Base-by-base conservation (phyloP, 139 green algal genomes). In the Zygnema cylindricum region DNA sequence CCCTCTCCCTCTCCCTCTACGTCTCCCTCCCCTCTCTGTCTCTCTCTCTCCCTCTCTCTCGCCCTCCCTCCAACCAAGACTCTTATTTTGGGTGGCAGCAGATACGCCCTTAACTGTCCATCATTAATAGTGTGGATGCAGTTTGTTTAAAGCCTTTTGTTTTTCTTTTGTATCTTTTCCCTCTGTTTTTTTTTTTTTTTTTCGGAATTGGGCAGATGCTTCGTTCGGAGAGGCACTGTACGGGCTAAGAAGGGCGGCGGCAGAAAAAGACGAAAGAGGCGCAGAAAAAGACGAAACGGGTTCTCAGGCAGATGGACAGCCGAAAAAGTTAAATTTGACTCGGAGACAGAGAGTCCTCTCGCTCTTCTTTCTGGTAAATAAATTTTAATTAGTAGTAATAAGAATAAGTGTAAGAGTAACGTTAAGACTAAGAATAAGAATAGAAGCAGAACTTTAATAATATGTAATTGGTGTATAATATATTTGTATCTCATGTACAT, bases 201-300 rank as follows among this genome's bases (percentile, higher is more conserved):
- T 63, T 63, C 49, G 49, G 7, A 63, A 16, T 63, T 63, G 7
- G 11, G 3, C 38, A 90, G 85, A 91, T 30, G 88, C 88, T 11
- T 92, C 88, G 0, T 92, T 92, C 55, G 40, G 38, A 25, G 87
- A 91, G 43, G 41, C 38, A 35, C 73, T 91, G 49, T 91, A 91
- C 40, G 87, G 87, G 38, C 69, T 91, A 25, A 43, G 87, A 11
- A 85, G 43, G 77, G 7, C 77, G 77, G 7, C 33, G 3, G 81
- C 32, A 21, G 81, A 87, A 85, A 69, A 21, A 54, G 77, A 39
- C 40, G 3, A 21, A 3, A 3, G 55, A 11, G 32, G 3, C 3
- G 32, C 38, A 21, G 81, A 87, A 85, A 69, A 21, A 54, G 77
- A 39, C 40, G 3, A 21, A 3, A 3, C 25, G 40, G 32, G 3